Evolutionary conservation across 257 asterid species (phyloP), one percentile per base, ranked within the genome.

Genomic region (Solanum bukasovii): DNA sequence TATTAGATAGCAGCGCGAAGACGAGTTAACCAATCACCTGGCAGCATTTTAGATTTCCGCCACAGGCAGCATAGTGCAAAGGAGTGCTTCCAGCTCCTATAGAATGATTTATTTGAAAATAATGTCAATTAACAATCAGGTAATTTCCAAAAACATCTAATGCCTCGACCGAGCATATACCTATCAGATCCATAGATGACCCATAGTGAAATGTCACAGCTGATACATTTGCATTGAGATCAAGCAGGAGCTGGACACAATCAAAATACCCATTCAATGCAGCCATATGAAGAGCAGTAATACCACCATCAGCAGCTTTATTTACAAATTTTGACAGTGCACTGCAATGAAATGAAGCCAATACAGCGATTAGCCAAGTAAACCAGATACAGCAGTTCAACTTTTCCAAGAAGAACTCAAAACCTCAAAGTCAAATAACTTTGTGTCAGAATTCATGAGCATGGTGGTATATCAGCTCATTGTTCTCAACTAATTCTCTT

Each of bases 231-330:
- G 98, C 99, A 84, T 93, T 95, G 87, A 96, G 98, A 90, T 96
- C 99, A 81, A 97, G 99, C 56, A 97, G 94, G 90, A 97, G 98
- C 88, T 96, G 99, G 78, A 96, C 98, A 89, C 99, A 96, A 89
- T 97, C 99, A 87, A 96, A 97, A 89, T 96, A 92, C 87, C 99
- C 99, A 88, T 97, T 97, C 91, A 97, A 91, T 13, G 99, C 98
- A 89, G 99, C 98, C 98, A 97, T 96, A 88, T 97, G 99, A 86
- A 97, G 98, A 91, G 99, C 99, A 31, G 99, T 97, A 84, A 96
- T 94, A 38, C 99, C 99, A 67, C 99, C 98, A 89, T 97, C 99
- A 40, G 99, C 99, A 87, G 98, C 98, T 92, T 95, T 97, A 91
- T 94, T 97, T 87, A 96, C 96, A 91, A 94, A 94, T 91, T 94